Base-by-base conservation (phyloP, 352 stramenopile genomes). In the Phytophthora pinifolia region DNA sequence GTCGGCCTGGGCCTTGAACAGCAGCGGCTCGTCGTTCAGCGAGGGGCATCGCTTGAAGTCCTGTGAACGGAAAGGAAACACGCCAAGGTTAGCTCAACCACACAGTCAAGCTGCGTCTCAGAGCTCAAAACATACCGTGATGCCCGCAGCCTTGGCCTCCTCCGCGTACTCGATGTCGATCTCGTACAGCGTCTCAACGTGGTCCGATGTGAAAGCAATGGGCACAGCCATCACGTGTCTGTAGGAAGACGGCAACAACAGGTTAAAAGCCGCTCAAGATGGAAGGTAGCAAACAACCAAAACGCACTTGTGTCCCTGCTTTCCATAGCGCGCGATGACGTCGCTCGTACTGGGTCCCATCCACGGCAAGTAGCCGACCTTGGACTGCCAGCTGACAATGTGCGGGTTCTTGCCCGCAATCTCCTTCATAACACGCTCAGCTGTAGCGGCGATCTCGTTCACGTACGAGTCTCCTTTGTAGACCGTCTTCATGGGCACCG, bases 161-260 rank as follows among this genome's bases (percentile, higher is more conserved):
- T 99, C 94, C 25, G 86, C 81, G 72, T 99, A 99, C 74, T 99
- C 97, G 59, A 99, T 97, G 79, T 99, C 97, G 66, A 99, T 99
- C 74, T 99, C 97, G 72, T 99, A 98, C 36, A 99, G 84, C 31
- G 97, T 99, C 71, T 99, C 97, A 52, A 99, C 99, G 73, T 99
- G 97, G 76, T 99, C 97, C 44, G 89, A 98, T 20, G 98, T 98
- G 75, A 99, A 99, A 41, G 86, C 96, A 60, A 99, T 98, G 14
- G 97, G 97, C 17, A 99, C 96, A n/a, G 98, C 95, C 27, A 99
- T 83, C 32, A 99, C 72, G 69, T 98, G 89, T 32, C 77, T 88
- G 36, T 3, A 48, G 12, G 43, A 44, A 9, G 39, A 52, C n/a
- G 41, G 18, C 27, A 31, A 44, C 3, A 46, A 39, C 18, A 12